Evolutionary conservation across 768 basidiomycete species (phyloP).

Genomic region (Boletus reticuloceps): DNA sequence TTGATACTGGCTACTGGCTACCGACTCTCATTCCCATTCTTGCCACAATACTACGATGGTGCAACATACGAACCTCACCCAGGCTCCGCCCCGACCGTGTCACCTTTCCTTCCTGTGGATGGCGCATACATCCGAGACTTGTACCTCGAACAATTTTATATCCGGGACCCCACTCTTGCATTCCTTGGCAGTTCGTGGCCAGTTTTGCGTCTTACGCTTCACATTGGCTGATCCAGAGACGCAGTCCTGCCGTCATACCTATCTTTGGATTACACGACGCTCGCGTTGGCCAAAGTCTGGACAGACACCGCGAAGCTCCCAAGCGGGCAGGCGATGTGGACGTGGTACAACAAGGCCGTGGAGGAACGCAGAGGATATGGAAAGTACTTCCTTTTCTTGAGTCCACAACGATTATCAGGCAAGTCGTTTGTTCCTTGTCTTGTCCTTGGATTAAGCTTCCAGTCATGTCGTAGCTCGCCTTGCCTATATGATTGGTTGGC

Average conservation of each 20-base stretch:
- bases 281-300: conserved; percentile 17
- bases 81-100: not conserved
- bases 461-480: not conserved
- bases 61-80: not conserved
- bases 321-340: not conserved
- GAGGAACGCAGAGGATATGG: conserved; percentile 15
- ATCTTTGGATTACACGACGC: not conserved
- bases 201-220: not conserved
- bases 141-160: conserved; percentile 15
- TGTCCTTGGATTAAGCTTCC: not conserved
- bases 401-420: not conserved
- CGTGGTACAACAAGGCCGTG: not conserved
- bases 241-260: not conserved
- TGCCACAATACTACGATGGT: conserved; percentile 15
- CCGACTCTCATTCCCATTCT: conserved; percentile 16
- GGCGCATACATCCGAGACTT: conserved; percentile 10
- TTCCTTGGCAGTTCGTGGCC: conserved; percentile 5
- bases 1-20: conserved; percentile 14
- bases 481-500: conserved; percentile 3
- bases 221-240: not conserved
- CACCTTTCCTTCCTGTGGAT: conserved; percentile 8
- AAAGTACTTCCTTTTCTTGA: not conserved
- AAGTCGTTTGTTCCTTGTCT: not conserved
- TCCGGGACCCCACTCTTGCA: conserved; percentile 12
- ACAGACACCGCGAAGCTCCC: conserved; percentile 12